A percentile compares a stretch with the other conserved stretches of the same genome.
Conservation (phyloP, 345 rosid genomes). For the Eucalyptus guilfoylei region DNA sequence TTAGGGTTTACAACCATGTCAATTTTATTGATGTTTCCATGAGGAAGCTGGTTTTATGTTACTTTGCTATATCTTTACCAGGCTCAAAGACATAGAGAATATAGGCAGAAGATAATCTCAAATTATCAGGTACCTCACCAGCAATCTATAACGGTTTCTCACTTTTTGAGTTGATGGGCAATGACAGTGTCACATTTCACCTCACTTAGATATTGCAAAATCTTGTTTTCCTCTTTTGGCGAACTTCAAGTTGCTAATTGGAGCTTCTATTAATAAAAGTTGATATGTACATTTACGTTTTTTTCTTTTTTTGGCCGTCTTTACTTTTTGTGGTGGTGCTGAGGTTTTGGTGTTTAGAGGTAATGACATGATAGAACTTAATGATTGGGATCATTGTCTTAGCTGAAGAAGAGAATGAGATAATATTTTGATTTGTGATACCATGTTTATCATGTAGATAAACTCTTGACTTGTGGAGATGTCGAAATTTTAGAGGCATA, state of each 20-base stretch:
- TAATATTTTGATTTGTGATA: neutral
- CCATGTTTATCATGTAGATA: neutral
- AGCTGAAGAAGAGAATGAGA: neutral
- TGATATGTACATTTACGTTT: neutral
- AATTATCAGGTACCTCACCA: slow-evolving; percentile 48
- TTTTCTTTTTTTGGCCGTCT: neutral
- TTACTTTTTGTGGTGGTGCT: neutral
- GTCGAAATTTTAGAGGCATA: neutral
- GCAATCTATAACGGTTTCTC: neutral
- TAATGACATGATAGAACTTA: neutral
- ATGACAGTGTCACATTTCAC: neutral
- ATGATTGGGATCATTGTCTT: neutral
- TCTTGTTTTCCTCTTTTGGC: neutral
- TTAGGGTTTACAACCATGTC: neutral
- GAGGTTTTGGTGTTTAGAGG: neutral
- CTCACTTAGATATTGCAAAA: neutral
- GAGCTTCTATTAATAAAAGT: neutral
- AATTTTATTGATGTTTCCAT: neutral
- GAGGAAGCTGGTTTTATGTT: neutral
- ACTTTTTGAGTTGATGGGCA: neutral
- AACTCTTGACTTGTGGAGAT: neutral
- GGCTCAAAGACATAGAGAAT: slow-evolving; percentile 73
- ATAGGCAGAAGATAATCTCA: slow-evolving; percentile 69
- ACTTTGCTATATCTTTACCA: neutral
- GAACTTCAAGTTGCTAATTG: neutral